Percentiles rank a stretch among this genome's conserved stretches.
Conservation (phyloP, 176 grass and related monocot genomes). For the Lolium perenne region DNA sequence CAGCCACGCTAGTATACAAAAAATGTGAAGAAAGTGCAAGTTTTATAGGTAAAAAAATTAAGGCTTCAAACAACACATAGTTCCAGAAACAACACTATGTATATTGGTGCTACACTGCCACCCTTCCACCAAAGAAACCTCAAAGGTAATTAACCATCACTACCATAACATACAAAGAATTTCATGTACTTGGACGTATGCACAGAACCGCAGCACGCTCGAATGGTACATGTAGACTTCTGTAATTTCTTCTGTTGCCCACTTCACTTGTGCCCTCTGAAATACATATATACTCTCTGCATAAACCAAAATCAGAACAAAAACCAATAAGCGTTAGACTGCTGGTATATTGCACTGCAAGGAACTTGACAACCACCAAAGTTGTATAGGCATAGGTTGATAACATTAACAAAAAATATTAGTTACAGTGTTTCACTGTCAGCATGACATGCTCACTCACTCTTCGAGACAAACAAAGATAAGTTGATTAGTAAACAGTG, state of each 20-base stretch:
- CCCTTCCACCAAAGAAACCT: neutral
- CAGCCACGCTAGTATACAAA: slow-evolving; percentile 23
- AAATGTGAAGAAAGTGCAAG: neutral
- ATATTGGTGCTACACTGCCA: slow-evolving; percentile 2
- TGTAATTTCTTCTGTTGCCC: slow-evolving; percentile 17
- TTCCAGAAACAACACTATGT: slow-evolving; percentile 38
- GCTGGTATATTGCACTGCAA: neutral
- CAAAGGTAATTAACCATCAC: neutral
- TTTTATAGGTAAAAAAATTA: slow-evolving; percentile 38
- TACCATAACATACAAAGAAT: slow-evolving; percentile 28
- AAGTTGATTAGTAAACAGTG: neutral
- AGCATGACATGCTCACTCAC: neutral
- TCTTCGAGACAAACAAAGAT: neutral
- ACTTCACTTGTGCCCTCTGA: slow-evolving; percentile 85
- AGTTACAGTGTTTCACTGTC: neutral
- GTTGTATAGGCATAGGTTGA: slow-evolving; percentile 24
- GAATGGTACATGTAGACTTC: neutral
- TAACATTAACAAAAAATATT: neutral
- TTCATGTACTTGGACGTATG: slow-evolving; percentile 42
- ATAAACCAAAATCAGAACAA: slow-evolving; percentile 43
- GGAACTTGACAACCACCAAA: neutral
- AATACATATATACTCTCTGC: slow-evolving; percentile 94
- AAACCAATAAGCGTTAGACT: neutral
- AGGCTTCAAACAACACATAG: slow-evolving; percentile 10
- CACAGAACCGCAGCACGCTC: slow-evolving; percentile 38